phyloP scores from a whole-genome alignment of 2,329 filamentous ascomycete species.

The Alternaria gaisen region DNA sequence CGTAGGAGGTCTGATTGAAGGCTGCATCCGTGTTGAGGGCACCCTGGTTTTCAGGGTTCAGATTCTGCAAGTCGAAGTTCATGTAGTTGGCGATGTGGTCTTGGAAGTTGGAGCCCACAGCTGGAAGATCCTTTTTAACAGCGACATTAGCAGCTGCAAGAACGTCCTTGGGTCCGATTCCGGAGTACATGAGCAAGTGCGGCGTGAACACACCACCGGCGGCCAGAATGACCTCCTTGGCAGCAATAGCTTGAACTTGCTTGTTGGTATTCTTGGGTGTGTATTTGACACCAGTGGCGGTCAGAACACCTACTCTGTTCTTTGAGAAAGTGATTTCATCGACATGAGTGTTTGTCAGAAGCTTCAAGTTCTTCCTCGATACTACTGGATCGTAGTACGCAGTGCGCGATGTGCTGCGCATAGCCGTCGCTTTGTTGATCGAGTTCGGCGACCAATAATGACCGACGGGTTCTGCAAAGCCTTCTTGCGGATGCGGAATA shows the following conservation, averaged over 20 bases:
- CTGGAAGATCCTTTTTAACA: slow-evolving; percentile 27
- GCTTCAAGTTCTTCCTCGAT: slow-evolving; percentile 18
- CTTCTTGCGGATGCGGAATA: slow-evolving; percentile 18
- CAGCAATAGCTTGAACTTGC: slow-evolving; percentile 27
- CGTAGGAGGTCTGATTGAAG: slow-evolving; percentile 29
- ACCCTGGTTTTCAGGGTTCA: slow-evolving; percentile 9
- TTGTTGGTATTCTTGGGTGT: slow-evolving; percentile 14
- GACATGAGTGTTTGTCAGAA: slow-evolving; percentile 16
- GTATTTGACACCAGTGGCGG: slow-evolving; percentile 17
- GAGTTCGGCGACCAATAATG: slow-evolving; percentile 38
- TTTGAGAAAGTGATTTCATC: slow-evolving; percentile 16
- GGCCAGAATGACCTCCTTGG: slow-evolving; percentile 66
- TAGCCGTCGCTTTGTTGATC: slow-evolving; percentile 21
- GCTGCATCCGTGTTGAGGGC: slow-evolving; percentile 23
- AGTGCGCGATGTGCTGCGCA: slow-evolving; percentile 12
- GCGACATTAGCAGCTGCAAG: slow-evolving; percentile 24
- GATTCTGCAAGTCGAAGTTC: slow-evolving; percentile 21
- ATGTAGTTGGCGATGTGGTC: slow-evolving; percentile 25
- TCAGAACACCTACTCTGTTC: slow-evolving; percentile 1
- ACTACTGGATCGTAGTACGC: slow-evolving; percentile 26
- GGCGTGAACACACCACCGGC: slow-evolving; percentile 65
- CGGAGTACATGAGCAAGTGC: slow-evolving; percentile 55
- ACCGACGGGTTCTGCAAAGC: slow-evolving; percentile 28
- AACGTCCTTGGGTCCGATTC: slow-evolving; percentile 32
- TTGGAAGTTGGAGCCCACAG: slow-evolving; percentile 34